Base-by-base conservation (phyloP, 257 asterid species). In the Ehretia macrophylla region DNA sequence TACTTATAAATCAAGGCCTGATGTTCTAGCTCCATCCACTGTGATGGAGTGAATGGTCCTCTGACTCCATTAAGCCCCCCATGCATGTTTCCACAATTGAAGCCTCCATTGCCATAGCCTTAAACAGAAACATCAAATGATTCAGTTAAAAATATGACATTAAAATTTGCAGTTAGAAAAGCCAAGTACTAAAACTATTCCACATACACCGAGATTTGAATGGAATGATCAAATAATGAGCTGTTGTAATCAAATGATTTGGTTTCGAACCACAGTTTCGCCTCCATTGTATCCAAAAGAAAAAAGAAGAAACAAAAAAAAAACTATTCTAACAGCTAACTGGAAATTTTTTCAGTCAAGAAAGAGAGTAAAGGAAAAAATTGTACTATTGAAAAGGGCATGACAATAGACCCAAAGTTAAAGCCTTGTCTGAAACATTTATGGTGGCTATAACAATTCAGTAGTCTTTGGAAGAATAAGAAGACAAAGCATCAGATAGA, bases 1-100 rank as follows among this genome's bases (percentile, higher is more conserved):
- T 73, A 73, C 48, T 73, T 73, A 56, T 73, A 73, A 70, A 73
- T 68, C 75, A 73, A 60, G 56, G 79, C 79, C 40, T 73, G 79
- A 35, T 73, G 79, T 50, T 73, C 79, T 18, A 73, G 71, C 40
- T 73, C 79, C 79, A 68, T 63, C 79, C 75, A 68, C 51, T 73
- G 79, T 35, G 79, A 73, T 13, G 79, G 71, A 32, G 79, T 68
- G 55, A 73, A 73, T 10, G 74, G 68, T 13, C 79, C 79, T 56
- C 68, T 68, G 14, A 60, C 18, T 32, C 54, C 67, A 47, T 17
- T 4, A 47, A 47, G 18, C 18, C 17, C 10, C 32, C 35, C 56
- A 51, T 51, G 56, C 13, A 23, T 51, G 56, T 11, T 17, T 51
- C 56, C 56, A 18, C 14, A 14, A 51, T 51, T 51, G 8, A 51